Evolutionary conservation across 2,329 filamentous ascomycete species (phyloP).

Genomic region (Aspergillus viridinutans): DNA sequence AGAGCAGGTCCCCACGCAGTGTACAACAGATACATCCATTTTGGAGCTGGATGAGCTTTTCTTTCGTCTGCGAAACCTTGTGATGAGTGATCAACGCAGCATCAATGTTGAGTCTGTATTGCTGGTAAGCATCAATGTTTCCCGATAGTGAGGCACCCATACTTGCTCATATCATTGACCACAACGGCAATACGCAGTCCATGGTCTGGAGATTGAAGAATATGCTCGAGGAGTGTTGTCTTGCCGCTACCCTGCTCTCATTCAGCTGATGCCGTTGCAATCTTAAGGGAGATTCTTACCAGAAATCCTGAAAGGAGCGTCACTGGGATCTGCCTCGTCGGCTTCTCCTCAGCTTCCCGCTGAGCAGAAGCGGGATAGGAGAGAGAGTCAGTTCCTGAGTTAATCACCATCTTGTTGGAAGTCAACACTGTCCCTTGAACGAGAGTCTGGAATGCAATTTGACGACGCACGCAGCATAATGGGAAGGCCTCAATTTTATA

Average conservation of each 20-base stretch:
- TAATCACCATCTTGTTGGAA: constrained; percentile 10
- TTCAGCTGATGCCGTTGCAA: background rate
- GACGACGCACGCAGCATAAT: constrained; percentile 17
- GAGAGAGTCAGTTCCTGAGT: constrained; percentile 12
- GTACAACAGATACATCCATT: constrained; percentile 77
- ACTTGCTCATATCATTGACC: constrained; percentile 67
- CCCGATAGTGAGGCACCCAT: constrained; percentile 12
- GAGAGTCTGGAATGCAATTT: background rate
- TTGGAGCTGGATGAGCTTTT: constrained; percentile 64
- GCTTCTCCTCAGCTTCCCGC: constrained; percentile 19
- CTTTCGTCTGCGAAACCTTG: constrained; percentile 55
- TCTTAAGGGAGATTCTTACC: constrained; percentile 27
- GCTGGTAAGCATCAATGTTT: background rate
- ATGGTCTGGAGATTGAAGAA: constrained; percentile 60
- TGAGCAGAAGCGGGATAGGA: background rate
- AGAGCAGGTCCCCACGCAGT: constrained; percentile 64
- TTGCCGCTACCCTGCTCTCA: constrained; percentile 60
- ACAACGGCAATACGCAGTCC: constrained; percentile 67
- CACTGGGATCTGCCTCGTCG: constrained; percentile 46
- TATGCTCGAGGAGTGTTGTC: constrained; percentile 66
- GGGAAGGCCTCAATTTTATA: background rate
- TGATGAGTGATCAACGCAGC: constrained; percentile 58
- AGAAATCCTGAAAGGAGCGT: constrained; percentile 60
- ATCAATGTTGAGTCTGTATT: constrained; percentile 58
- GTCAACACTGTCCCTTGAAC: background rate